Conservation (phyloP, 441 rosid species). For the Biscutella laevigata region DNA sequence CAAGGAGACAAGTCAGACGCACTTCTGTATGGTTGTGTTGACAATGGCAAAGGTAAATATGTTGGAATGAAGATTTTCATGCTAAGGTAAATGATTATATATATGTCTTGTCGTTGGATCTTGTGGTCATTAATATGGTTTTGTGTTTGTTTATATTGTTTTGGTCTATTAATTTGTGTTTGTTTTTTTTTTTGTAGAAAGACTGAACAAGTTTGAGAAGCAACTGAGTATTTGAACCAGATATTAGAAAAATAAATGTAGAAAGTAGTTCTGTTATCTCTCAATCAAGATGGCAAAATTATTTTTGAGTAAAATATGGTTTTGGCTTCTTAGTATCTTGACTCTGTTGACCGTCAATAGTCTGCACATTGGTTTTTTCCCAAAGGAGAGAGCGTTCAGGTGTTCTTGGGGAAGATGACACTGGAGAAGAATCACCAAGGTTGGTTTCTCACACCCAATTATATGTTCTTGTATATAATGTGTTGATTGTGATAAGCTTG, state of each 20-base stretch:
- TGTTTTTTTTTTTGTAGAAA: too few relatives aligned
- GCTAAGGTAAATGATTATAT: slow-evolving; percentile 55
- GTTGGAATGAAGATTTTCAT: slow-evolving; percentile 98
- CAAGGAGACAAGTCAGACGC: slow-evolving; percentile 99
- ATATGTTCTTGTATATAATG: neutral
- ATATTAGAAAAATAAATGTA: too few relatives aligned
- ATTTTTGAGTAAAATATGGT: too few relatives aligned
- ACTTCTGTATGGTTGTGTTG: slow-evolving; percentile 96
- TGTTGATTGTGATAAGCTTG: neutral
- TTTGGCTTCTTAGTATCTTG: too few relatives aligned
- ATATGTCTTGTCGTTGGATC: slow-evolving; percentile 1
- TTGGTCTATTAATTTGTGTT: too few relatives aligned
- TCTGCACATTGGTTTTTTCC: slow-evolving; percentile 89
- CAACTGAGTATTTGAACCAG: too few relatives aligned
- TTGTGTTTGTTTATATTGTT: too few relatives aligned
- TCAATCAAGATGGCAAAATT: too few relatives aligned
- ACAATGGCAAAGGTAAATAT: slow-evolving; percentile 96
- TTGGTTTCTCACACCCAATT: neutral
- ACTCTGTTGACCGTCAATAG: slow-evolving; percentile 37
- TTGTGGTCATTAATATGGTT: neutral
- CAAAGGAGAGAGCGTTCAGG: slow-evolving; percentile 82
- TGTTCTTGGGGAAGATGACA: slow-evolving; percentile 90
- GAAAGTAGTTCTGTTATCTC: too few relatives aligned
- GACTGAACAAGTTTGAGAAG: too few relatives aligned
- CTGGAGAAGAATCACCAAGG: slow-evolving; percentile 87